These are phyloP conservation scores for Ceratobasidium sp. DNA, from an alignment of 1,284 basidiomycete genomes.

Conservation along the genomic window DNA sequence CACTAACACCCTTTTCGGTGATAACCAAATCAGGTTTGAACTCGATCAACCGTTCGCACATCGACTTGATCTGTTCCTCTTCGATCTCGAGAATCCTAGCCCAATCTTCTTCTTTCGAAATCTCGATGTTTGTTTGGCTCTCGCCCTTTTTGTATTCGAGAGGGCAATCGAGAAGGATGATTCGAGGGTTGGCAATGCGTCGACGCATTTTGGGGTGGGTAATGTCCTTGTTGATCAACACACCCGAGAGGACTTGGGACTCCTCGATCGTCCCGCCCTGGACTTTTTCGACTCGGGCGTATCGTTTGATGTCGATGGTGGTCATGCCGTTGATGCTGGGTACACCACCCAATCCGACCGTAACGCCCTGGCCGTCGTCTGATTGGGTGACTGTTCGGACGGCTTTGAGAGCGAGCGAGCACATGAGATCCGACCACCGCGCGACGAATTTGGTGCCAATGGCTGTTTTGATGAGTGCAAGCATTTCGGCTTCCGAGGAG, in stretches of 20 bases:
- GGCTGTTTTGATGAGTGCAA: conserved; percentile 95
- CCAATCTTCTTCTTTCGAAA: conserved; percentile 94
- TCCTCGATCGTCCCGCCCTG: conserved; percentile 98
- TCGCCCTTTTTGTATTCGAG: conserved; percentile 99
- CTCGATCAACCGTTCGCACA: conserved; percentile 88
- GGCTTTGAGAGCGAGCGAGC: conserved; percentile 89
- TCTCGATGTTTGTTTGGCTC: conserved; percentile 98
- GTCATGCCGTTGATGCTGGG: conserved; percentile 59
- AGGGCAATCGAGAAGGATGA: conserved; percentile 93
- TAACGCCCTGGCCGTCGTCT: conserved; percentile 62
- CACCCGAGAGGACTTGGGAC: conserved; percentile 84
- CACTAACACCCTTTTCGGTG: conserved; percentile 97
- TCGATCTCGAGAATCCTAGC: conserved; percentile 92
- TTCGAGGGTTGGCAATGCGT: conserved; percentile 88
- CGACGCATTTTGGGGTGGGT: conserved; percentile 97
- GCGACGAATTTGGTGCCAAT: conserved; percentile 99
- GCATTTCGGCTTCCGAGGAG: conserved; percentile 89
- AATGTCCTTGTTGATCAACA: conserved; percentile 99
- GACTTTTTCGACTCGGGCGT: conserved; percentile 96
- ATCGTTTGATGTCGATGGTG: conserved; percentile 97
- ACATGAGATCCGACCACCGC: conserved; percentile 98
- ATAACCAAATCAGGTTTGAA: conserved; percentile 96
- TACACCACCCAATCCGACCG: conserved; percentile 41
- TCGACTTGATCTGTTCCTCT: conserved; percentile 93
- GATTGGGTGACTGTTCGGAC: conserved; percentile 80